Percentiles rank a stretch among this genome's conserved stretches.
phyloP scores from a whole-genome alignment of 2,329 filamentous ascomycete genomes.

The Bipolaris oryzae region DNA sequence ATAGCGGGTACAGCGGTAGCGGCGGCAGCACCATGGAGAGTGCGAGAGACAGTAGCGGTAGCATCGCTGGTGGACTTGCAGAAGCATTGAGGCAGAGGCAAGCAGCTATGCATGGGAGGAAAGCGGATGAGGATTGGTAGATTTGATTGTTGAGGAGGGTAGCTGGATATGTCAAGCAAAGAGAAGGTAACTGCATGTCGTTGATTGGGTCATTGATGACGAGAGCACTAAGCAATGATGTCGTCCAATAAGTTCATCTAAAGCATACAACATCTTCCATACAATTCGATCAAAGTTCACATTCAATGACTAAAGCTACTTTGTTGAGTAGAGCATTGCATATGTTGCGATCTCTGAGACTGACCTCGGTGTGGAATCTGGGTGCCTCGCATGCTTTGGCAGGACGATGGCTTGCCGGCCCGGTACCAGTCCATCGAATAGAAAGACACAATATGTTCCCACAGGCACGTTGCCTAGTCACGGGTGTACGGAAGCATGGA shows the following conservation, averaged over 20 bases:
- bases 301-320: background rate
- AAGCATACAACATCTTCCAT: background rate
- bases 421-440: background rate
- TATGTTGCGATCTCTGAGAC: background rate
- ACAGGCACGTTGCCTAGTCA: background rate
- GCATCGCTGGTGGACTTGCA: constrained; percentile 57
- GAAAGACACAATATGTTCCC: background rate
- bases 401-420: constrained; percentile 5
- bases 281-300: background rate
- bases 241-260: background rate
- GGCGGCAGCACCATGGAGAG: constrained; percentile 46
- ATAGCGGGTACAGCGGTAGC: constrained; percentile 59
- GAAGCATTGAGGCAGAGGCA: constrained; percentile 57
- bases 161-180: background rate
- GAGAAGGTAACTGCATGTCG: background rate
- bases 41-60: constrained; percentile 49
- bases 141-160: background rate
- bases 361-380: background rate
- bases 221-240: background rate
- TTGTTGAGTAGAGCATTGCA: background rate
- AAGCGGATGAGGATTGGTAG: constrained; percentile 47
- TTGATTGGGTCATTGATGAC: constrained; percentile 3
- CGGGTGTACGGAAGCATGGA: constrained; percentile 1
- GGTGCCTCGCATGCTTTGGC: background rate
- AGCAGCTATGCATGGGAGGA: constrained; percentile 55